These are phyloP conservation scores for Mimosa pudica DNA, from an alignment of 306 rosid genomes.

Conservation along the genomic window DNA sequence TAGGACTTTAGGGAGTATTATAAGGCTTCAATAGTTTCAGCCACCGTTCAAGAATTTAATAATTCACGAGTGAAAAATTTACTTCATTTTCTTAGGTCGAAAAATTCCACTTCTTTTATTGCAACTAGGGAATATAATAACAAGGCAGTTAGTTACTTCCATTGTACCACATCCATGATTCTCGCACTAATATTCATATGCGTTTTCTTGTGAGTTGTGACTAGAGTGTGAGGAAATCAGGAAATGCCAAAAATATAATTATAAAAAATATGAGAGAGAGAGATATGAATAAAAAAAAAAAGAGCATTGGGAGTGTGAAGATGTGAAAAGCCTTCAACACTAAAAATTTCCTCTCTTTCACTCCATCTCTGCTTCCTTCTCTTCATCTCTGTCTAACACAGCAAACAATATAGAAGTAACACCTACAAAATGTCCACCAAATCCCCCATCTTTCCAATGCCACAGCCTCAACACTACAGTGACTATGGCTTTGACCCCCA, in stretches of 20 bases:
- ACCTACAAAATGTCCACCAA: slow-evolving; percentile 54
- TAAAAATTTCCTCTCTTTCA: slow-evolving; percentile 9
- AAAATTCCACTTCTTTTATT: neutral
- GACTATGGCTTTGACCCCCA: slow-evolving; percentile 98
- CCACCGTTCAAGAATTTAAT: too few relatives aligned
- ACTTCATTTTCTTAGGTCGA: too few relatives aligned
- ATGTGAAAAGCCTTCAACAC: slow-evolving; percentile 34
- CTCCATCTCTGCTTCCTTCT: neutral
- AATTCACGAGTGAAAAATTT: neutral
- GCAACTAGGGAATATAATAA: neutral
- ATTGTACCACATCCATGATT: neutral
- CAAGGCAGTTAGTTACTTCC: neutral
- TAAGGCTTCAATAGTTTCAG: neutral
- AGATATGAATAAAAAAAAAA: neutral
- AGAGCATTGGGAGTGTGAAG: slow-evolving; percentile 14
- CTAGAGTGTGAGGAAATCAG: neutral
- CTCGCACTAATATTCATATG: neutral
- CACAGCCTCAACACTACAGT: slow-evolving; percentile 87
- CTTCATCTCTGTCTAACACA: neutral
- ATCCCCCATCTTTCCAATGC: slow-evolving; percentile 79
- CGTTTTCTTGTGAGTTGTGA: neutral
- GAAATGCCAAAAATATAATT: neutral
- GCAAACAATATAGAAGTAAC: neutral
- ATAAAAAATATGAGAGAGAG: neutral
- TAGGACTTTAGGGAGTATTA: too few relatives aligned